Conservation (phyloP, 441 rosid genomes). For the Gossypium gossypioides region DNA sequence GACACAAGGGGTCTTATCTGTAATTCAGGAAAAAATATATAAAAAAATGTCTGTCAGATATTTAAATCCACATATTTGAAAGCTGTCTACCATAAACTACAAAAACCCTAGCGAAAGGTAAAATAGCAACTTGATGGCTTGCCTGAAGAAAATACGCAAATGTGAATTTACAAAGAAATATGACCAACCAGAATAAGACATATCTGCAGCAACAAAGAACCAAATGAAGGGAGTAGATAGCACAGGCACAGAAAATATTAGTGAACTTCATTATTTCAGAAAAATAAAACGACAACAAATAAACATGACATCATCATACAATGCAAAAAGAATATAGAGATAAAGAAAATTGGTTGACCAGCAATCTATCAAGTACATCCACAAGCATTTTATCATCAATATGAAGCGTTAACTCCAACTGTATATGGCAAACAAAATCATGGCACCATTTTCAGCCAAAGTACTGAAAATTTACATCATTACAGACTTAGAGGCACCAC, state of each 20-base stretch:
- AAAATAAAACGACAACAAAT: not conserved
- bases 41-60: not conserved
- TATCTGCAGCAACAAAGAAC: conserved; percentile 47
- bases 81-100: not conserved
- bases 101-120: conserved; percentile 10
- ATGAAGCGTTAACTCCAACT: not conserved
- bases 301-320: not conserved
- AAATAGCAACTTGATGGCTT: conserved; percentile 25
- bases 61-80: not conserved
- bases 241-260: conserved; percentile 2
- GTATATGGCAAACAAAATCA: not conserved
- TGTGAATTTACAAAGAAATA: conserved; percentile 75
- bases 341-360: not conserved
- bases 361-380: not conserved
- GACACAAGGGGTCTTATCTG: conserved; percentile 89
- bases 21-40: conserved; percentile 19
- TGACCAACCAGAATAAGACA: conserved; percentile 86
- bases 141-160: conserved; percentile 99
- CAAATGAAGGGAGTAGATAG: not conserved
- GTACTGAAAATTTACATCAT: not conserved
- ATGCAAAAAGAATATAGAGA: conserved; percentile 2
- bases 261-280: conserved; percentile 6
- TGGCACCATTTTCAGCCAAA: not conserved
- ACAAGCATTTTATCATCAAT: not conserved
- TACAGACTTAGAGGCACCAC: not conserved